Percentiles rank a stretch among this genome's conserved stretches.
phyloP scores from a whole-genome alignment of 2,329 filamentous ascomycete genomes.

The Fusarium sp. region DNA sequence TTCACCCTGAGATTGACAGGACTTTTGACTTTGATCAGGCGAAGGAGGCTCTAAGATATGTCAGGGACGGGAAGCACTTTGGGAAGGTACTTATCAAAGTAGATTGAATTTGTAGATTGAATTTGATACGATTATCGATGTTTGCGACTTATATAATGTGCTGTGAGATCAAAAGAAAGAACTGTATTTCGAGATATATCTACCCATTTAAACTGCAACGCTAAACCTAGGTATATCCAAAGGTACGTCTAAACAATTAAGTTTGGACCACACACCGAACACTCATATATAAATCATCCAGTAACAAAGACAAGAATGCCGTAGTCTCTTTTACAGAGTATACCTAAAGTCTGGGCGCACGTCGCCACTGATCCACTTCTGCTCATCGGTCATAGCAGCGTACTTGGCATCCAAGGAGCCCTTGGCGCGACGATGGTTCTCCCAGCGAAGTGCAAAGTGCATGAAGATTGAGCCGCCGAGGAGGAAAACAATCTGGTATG shows the following conservation, averaged over 20 bases:
- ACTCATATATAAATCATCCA: neutral
- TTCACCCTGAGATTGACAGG: constrained; percentile 5
- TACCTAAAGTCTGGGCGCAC: constrained; percentile 57
- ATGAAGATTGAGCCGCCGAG: constrained; percentile 75
- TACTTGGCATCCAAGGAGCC: constrained; percentile 71
- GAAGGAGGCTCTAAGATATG: neutral
- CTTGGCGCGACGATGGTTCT: constrained; percentile 70
- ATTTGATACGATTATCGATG: neutral
- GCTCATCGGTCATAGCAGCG: constrained; percentile 66
- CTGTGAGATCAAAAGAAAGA: neutral
- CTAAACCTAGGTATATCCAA: neutral
- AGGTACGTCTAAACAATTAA: neutral
- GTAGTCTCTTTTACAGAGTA: constrained; percentile 44
- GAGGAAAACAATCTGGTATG: constrained; percentile 74
- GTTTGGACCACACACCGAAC: neutral
- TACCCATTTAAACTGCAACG: neutral
- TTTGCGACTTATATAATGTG: no score
- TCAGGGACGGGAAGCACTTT: neutral
- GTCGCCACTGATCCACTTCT: constrained; percentile 73
- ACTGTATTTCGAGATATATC: neutral
- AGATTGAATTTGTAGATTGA: neutral
- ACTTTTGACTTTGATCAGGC: neutral
- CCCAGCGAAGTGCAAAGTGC: constrained; percentile 68
- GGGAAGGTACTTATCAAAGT: neutral
- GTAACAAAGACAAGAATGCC: accelerated